Conservation (phyloP, 2,329 filamentous ascomycete species). For the Penicillium oxalicum region DNA sequence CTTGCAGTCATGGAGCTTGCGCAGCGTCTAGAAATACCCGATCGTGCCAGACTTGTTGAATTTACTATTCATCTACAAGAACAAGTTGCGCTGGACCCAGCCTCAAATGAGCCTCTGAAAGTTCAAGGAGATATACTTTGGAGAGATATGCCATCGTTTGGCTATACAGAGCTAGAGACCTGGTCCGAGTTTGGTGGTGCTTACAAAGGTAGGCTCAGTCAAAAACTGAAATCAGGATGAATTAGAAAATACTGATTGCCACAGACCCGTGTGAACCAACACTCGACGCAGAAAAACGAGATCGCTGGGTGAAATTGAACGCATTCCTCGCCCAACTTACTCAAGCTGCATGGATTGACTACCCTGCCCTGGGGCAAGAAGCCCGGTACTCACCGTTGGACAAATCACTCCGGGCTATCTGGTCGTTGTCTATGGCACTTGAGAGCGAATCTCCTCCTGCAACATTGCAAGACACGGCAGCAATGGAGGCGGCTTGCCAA, state of each 20-base stretch:
- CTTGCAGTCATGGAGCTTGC: constrained; percentile 12
- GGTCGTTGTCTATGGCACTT: constrained; percentile 7
- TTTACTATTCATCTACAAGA: constrained; percentile 13
- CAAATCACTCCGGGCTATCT: constrained; percentile 9
- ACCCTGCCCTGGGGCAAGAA: constrained; percentile 2
- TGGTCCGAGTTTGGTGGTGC: constrained; percentile 14
- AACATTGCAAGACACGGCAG: constrained; percentile 6
- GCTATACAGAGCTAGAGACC: constrained; percentile 13
- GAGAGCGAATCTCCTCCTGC: constrained; percentile 10
- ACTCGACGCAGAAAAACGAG: constrained; percentile 4
- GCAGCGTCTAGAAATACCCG: constrained; percentile 11
- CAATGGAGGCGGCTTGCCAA: constrained; percentile 11
- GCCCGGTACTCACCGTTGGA: constrained; percentile 6
- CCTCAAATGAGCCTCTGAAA: constrained; percentile 6
- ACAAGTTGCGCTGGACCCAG: constrained; percentile 7
- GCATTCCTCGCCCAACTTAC: constrained; percentile 15
- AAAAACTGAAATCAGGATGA: background rate
- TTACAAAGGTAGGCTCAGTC: constrained; percentile 9
- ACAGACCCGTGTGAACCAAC: constrained; percentile 6
- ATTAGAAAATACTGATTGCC: too few species aligned
- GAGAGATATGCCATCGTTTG: constrained; percentile 14
- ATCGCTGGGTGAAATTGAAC: constrained; percentile 13
- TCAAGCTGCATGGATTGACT: constrained; percentile 8
- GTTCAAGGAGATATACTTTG: constrained; percentile 10
- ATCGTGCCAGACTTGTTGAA: constrained; percentile 13